phyloP scores from a whole-genome alignment of 2,329 filamentous ascomycete species.

The Nothophoma quercina region DNA sequence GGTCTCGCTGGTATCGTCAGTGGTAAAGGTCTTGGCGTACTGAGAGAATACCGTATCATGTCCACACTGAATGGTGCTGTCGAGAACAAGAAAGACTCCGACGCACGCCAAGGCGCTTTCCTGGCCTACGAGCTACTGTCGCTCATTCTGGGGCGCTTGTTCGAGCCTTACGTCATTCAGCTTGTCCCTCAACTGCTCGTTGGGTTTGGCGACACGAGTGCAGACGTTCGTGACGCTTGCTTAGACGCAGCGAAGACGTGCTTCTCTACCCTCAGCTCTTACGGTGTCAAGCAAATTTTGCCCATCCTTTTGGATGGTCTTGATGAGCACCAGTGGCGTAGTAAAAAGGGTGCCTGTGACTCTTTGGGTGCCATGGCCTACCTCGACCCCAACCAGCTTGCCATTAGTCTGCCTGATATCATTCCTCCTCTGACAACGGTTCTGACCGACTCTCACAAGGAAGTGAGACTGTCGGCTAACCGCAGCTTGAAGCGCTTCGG shows the following conservation, averaged over 20 bases:
- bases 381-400: constrained; percentile 92
- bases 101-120: constrained; percentile 87
- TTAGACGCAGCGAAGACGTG: constrained; percentile 92
- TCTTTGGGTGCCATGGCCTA: constrained; percentile 98
- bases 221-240: constrained; percentile 91
- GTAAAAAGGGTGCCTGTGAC: constrained; percentile 97
- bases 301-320: constrained; percentile 90
- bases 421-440: constrained; percentile 95
- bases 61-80: constrained; percentile 78
- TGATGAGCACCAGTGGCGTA: constrained; percentile 96
- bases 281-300: constrained; percentile 92
- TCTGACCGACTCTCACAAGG: constrained; percentile 97
- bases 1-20: constrained; percentile 89
- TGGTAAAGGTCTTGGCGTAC: constrained; percentile 81
- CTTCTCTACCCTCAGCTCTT: constrained; percentile 92
- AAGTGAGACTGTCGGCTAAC: constrained; percentile 90
- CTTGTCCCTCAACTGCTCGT: constrained; percentile 89
- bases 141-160: constrained; percentile 82
- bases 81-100: constrained; percentile 94
- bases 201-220: constrained; percentile 86
- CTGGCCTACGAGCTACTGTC: constrained; percentile 92
- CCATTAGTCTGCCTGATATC: constrained; percentile 90
- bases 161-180: constrained; percentile 96
- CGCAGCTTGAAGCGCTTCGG: constrained; percentile 96
- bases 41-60: constrained; percentile 88